Evolutionary conservation across 2,329 filamentous ascomycete species (phyloP), one percentile per base, ranked within the genome.

Genomic region (Sarocladium brachiariae): DNA sequence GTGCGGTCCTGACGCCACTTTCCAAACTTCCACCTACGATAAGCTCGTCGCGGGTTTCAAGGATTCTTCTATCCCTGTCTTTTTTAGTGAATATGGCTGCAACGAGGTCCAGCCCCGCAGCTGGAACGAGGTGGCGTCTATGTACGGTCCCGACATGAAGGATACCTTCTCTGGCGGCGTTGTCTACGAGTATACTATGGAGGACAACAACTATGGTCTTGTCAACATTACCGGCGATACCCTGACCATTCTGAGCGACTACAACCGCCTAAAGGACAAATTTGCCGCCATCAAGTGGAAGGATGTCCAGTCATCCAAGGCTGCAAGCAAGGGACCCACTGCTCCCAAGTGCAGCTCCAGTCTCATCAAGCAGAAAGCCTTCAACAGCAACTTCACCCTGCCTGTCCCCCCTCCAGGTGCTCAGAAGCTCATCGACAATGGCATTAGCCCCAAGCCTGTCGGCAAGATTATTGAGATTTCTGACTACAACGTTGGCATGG

Each of bases 51-150:
- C 70, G 2, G 79, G 83, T 64, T 89, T 92, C 72, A 68, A 74
- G 58, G 74, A 74, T 56, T 79, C 77, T 34, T 79, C 83, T 14
- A 77, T 90, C 33, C 87, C 87, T 27, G 75, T 91, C 59, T 92
- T 92, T 76, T 91, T 88, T 74, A 88, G 84, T 56, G 88, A 93
- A 63, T 86, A 77, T 59, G 88, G 88, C 54, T 92, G 88, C 79
- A 92, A 90, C 71, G 72, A 75, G 33, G 80, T 82, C 13, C 64
- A 70, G n/a, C 83, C 86, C 13, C 85, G 88, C 58, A 68, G 82
- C 59, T 93, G 90, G 70, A 84, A 86, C 57, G 88, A 93, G 68
- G 84, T 89, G 11, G 74, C 72, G 51, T 73, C 83, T 54, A 81
- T 93, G 57, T 92, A 92, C 66, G 77, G 86, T 51, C 61, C 74